Evolutionary conservation across 176 grass and related monocot species (phyloP).

Genomic region (Poa annua): DNA sequence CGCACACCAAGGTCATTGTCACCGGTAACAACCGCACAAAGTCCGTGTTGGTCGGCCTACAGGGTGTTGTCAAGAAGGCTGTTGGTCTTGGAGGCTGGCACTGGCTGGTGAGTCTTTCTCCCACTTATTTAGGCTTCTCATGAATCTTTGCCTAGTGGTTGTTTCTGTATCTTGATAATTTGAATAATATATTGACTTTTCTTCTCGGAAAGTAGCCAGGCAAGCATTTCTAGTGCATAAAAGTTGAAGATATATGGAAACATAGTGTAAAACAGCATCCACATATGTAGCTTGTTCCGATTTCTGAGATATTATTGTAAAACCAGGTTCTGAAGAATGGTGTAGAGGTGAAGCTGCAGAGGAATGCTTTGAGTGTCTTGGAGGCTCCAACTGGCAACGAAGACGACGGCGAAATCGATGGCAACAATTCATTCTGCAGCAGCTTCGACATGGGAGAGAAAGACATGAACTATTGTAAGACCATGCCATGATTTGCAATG

Average conservation of each 20-base stretch:
- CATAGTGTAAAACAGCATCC: not conserved
- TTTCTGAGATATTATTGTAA: conserved; percentile 30
- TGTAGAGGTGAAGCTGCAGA: conserved; percentile 88
- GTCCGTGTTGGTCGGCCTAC: conserved; percentile 77
- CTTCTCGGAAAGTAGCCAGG: not conserved
- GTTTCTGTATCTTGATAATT: conserved; percentile 4
- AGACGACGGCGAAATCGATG: conserved; percentile 48
- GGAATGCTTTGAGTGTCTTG: conserved; percentile 82
- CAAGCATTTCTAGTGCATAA: not conserved
- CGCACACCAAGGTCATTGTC: conserved; percentile 81
- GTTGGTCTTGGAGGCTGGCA: conserved; percentile 92
- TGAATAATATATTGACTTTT: not conserved
- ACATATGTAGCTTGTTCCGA: too few relatives aligned
- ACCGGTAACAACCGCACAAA: conserved; percentile 92
- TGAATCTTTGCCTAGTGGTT: not conserved
- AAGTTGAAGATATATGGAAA: conserved; percentile 17
- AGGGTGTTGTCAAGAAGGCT: conserved; percentile 90
- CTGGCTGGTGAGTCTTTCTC: conserved; percentile 64
- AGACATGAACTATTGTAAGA: conserved; percentile 73
- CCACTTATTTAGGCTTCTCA: not conserved
- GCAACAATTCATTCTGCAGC: conserved; percentile 70
- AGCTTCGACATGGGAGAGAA: conserved; percentile 73
- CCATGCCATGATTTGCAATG: not conserved
- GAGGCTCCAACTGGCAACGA: conserved; percentile 76
- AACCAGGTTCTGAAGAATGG: conserved; percentile 78